phyloP scores from a whole-genome alignment of 2,329 filamentous ascomycete genomes.

The Fusarium lyarnte region DNA sequence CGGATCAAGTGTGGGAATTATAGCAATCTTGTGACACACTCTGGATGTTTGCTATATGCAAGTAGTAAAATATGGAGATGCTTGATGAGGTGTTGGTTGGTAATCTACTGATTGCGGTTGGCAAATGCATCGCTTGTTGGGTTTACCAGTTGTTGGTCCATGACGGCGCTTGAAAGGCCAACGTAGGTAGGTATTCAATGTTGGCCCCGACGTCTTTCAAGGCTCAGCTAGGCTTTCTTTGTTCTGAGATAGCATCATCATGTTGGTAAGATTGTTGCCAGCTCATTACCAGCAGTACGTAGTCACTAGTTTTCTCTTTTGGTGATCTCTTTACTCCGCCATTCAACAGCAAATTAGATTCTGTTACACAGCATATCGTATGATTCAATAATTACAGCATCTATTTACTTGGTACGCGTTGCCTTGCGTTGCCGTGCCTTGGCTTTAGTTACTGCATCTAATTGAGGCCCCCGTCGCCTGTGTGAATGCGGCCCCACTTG shows the following conservation, averaged over 20 bases:
- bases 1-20: not conserved
- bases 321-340: not conserved
- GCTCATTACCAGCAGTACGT: not conserved
- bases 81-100: not conserved
- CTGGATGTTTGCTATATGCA: not conserved
- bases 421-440: not conserved
- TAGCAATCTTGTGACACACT: not conserved
- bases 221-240: slow-evolving; percentile 15
- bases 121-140: slow-evolving; percentile 4
- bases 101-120: not conserved
- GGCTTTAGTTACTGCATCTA: not conserved
- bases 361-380: not conserved
- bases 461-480: slow-evolving; percentile 5
- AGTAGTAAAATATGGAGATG: not conserved
- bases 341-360: not conserved
- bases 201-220: not conserved
- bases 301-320: not conserved
- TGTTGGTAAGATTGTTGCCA: not conserved
- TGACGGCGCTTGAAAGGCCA: slow-evolving; percentile 1
- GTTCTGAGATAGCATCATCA: not conserved
- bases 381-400: not conserved
- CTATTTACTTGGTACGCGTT: not conserved
- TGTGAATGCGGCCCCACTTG: slow-evolving; percentile 30
- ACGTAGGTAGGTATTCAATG: not conserved
- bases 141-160: slow-evolving; percentile 2